Conservation (phyloP, 371 early-diverging fungal species). For the Mucor sp. region DNA sequence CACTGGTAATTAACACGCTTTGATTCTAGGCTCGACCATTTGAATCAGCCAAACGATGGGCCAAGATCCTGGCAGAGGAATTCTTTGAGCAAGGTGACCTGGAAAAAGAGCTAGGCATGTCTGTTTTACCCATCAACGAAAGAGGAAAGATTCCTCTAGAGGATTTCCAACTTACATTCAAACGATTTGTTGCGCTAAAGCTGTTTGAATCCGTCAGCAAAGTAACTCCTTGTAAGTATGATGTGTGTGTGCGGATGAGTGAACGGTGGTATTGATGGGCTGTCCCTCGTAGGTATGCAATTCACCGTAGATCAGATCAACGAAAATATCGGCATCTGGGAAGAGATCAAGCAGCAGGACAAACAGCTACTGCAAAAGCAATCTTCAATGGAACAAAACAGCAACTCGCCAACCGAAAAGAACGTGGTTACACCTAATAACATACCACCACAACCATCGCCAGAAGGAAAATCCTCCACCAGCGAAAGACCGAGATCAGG, state of each 20-base stretch:
- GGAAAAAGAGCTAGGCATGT: conserved; percentile 64
- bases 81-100: conserved; percentile 69
- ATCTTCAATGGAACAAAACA: neutral
- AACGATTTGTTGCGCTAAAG: conserved; percentile 40
- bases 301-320: conserved; percentile 41
- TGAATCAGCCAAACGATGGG: conserved; percentile 63
- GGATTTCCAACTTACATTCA: conserved; percentile 46
- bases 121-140: conserved; percentile 43
- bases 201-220: conserved; percentile 35
- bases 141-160: conserved; percentile 40
- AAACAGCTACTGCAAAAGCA: neutral
- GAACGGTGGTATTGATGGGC: neutral
- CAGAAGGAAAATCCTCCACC: conserved; percentile 10
- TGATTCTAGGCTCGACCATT: conserved; percentile 57
- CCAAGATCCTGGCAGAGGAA: conserved; percentile 60
- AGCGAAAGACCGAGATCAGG: conserved; percentile 18
- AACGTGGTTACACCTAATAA: conserved; percentile 1
- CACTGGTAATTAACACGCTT: neutral
- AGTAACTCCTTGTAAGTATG: conserved; percentile 35
- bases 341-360: conserved; percentile 16
- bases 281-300: conserved; percentile 30
- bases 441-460: conserved; percentile 19
- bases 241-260: neutral
- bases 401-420: neutral
- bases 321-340: conserved; percentile 39